phyloP scores from a whole-genome alignment of 2,329 filamentous ascomycete species.

The Exophiala dermatitidis region DNA sequence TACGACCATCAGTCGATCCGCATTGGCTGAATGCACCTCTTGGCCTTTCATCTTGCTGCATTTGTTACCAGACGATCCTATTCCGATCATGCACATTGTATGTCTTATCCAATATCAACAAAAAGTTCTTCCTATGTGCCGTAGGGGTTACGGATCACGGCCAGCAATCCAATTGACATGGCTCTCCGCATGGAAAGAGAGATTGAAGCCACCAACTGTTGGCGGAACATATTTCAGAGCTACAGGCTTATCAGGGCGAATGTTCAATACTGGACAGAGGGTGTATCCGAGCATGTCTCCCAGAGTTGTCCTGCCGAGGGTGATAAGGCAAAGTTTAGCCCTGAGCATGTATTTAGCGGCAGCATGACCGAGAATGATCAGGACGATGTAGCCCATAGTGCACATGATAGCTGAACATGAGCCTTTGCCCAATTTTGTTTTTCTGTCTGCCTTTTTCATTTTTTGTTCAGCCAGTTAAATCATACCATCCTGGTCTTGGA shows the following conservation, averaged over 20 bases:
- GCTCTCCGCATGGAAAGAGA: slow-evolving; percentile 1
- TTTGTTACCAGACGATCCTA: slow-evolving; percentile 9
- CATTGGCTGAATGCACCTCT: slow-evolving; percentile 17
- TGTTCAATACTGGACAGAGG: slow-evolving; percentile 11
- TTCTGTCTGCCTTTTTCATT: not conserved
- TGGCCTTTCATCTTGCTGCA: slow-evolving; percentile 15
- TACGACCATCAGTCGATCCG: slow-evolving; percentile 7
- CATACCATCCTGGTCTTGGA: slow-evolving; percentile 1
- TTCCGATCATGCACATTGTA: slow-evolving; percentile 3
- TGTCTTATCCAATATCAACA: slow-evolving; percentile 18
- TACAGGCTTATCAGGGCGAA: slow-evolving; percentile 11
- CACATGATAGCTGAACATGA: slow-evolving; percentile 17
- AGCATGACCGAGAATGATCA: slow-evolving; percentile 17
- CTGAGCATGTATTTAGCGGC: slow-evolving; percentile 17
- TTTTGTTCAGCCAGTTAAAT: not conserved
- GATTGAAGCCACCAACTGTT: slow-evolving; percentile 8
- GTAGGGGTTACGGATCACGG: not conserved
- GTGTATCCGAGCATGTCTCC: slow-evolving; percentile 18
- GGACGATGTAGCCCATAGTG: slow-evolving; percentile 18
- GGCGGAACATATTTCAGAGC: slow-evolving; percentile 14
- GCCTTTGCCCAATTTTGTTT: not conserved
- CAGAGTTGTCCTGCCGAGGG: slow-evolving; percentile 10
- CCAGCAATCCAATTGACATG: slow-evolving; percentile 1
- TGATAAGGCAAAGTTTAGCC: slow-evolving; percentile 3
- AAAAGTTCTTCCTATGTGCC: slow-evolving; percentile 13